Evolutionary conservation across 305 asterid species (phyloP).

Genomic region (Fraxinus sp.): DNA sequence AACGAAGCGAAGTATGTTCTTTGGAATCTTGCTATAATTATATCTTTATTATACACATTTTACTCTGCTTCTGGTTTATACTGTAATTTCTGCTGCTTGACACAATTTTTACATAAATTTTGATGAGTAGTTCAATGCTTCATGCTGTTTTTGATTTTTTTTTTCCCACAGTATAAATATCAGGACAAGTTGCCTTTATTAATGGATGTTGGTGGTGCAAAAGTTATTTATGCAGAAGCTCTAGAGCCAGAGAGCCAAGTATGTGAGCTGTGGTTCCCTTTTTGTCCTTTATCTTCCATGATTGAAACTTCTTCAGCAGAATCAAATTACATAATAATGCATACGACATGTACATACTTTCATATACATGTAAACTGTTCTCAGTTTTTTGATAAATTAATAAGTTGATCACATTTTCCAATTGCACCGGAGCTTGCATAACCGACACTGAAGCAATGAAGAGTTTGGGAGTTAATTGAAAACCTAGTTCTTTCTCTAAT

Average conservation of each 20-base stretch:
- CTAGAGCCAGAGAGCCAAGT: constrained; percentile 55
- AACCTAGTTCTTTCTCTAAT: neutral
- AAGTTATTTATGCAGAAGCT: constrained; percentile 49
- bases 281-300: constrained; percentile 16
- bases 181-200: constrained; percentile 66
- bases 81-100: constrained; percentile 15
- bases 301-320: neutral
- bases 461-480: neutral
- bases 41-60: constrained; percentile 2
- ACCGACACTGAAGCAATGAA: neutral
- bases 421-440: neutral
- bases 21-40: neutral
- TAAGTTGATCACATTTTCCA: neutral
- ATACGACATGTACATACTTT: neutral
- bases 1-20: neutral
- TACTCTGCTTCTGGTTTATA: constrained; percentile 10
- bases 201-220: constrained; percentile 71
- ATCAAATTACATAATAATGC: constrained; percentile 9
- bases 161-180: constrained; percentile 60
- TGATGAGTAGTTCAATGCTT: constrained; percentile 11
- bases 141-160: constrained; percentile 8
- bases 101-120: constrained; percentile 7
- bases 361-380: constrained; percentile 9
- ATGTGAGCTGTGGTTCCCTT: constrained; percentile 8
- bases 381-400: constrained; percentile 12